phyloP scores from a whole-genome alignment of 805 yeast genomes.

The Naumovozyma castellii region DNA sequence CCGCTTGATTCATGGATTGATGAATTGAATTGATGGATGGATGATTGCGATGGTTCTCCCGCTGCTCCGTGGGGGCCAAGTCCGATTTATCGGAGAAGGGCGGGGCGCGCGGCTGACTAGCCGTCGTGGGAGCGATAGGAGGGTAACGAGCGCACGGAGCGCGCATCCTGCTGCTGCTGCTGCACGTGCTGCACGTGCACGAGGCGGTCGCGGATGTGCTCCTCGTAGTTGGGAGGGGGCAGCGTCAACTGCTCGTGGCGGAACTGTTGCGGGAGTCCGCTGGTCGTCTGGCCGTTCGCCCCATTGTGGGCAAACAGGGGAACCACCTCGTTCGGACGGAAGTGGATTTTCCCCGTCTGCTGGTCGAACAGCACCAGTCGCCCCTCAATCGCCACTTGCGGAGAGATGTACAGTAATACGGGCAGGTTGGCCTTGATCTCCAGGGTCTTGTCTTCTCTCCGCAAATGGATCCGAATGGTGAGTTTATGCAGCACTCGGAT shows the following conservation, averaged over 20 bases:
- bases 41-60: too few species aligned
- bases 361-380: slow-evolving; percentile 32
- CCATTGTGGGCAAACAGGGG: slow-evolving; percentile 18
- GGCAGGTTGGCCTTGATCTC: slow-evolving; percentile 86
- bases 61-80: too few species aligned
- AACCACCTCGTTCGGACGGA: slow-evolving; percentile 31
- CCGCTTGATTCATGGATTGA: too few species aligned
- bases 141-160: background rate
- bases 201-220: slow-evolving; percentile 54
- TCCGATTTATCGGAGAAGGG: too few species aligned
- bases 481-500: slow-evolving; percentile 78
- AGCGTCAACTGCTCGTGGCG: background rate
- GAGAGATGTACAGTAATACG: slow-evolving; percentile 57
- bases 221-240: slow-evolving; percentile 67
- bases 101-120: too few species aligned
- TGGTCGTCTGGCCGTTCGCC: slow-evolving; percentile 1
- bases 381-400: slow-evolving; percentile 55
- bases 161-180: background rate
- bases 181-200: background rate
- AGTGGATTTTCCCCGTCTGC: slow-evolving; percentile 33
- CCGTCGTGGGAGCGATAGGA: background rate
- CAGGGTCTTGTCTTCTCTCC: slow-evolving; percentile 49
- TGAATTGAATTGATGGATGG: too few species aligned
- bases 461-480: slow-evolving; percentile 58
- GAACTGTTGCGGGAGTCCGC: background rate